Percentiles rank a stretch among this genome's conserved stretches.
phyloP scores from a whole-genome alignment of 192 early-diverging fungal species.

The Linnemannia schmuckeri region DNA sequence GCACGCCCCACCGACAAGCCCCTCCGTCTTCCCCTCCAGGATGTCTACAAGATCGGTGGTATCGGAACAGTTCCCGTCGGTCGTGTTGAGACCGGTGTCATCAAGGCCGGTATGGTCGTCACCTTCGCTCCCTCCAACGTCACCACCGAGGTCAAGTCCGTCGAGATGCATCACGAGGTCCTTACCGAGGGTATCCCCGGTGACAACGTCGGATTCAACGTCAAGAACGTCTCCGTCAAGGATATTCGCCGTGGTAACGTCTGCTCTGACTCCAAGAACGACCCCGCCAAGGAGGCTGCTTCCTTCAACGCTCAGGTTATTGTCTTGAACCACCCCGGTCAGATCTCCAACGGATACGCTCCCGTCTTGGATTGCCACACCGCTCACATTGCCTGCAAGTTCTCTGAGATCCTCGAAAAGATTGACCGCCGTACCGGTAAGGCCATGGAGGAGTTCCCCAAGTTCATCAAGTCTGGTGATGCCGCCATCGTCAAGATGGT shows the following conservation, averaged over 20 bases:
- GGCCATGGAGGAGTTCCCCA: slow-evolving; percentile 92
- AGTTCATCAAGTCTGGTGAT: slow-evolving; percentile 96
- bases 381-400: slow-evolving; percentile 97
- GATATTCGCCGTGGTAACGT: slow-evolving; percentile 97
- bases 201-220: slow-evolving; percentile 99
- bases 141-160: slow-evolving; percentile 96
- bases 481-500: slow-evolving; percentile 95
- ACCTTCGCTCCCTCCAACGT: slow-evolving; percentile 90
- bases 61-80: slow-evolving; percentile 97
- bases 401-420: slow-evolving; percentile 92
- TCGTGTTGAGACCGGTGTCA: slow-evolving; percentile 96
- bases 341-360: slow-evolving; percentile 94
- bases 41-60: slow-evolving; percentile 99
- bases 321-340: slow-evolving; percentile 96
- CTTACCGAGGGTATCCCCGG: slow-evolving; percentile 90
- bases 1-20: slow-evolving; percentile 91
- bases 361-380: slow-evolving; percentile 97
- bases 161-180: slow-evolving; percentile 98
- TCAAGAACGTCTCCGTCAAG: slow-evolving; percentile 98
- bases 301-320: slow-evolving; percentile 97
- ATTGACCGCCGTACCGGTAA: slow-evolving; percentile 96
- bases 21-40: slow-evolving; percentile 97
- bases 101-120: slow-evolving; percentile 93
- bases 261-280: slow-evolving; percentile 97
- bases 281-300: slow-evolving; percentile 92